Percentiles rank a stretch among this genome's conserved stretches.
These are phyloP conservation scores for Jacaranda copaia DNA, from an alignment of 257 asterid species.

Conservation along the genomic window DNA sequence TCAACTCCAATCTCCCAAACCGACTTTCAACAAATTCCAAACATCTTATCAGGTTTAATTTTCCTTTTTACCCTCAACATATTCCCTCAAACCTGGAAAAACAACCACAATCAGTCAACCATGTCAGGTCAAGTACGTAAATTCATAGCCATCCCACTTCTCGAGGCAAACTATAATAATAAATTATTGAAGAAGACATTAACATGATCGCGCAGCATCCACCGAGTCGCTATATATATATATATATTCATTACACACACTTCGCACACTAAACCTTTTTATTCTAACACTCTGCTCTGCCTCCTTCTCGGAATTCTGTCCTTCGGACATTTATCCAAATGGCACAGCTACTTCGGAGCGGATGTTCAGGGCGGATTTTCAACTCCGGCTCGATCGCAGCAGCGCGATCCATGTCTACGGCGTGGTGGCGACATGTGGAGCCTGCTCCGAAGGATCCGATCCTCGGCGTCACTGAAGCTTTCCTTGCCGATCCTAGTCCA, in stretches of 20 bases:
- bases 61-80: not conserved
- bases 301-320: constrained; percentile 14
- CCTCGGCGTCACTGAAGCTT: constrained; percentile 98
- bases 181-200: not conserved
- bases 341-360: constrained; percentile 63
- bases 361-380: constrained; percentile 44
- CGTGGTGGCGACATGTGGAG: constrained; percentile 92
- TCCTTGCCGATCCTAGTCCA: constrained; percentile 86
- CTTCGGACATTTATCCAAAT: constrained; percentile 32
- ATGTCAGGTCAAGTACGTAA: constrained; percentile 18
- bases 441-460: constrained; percentile 98
- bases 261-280: not conserved
- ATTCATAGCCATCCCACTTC: not conserved
- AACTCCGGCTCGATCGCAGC: constrained; percentile 48
- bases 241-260: not conserved
- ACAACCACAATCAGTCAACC: not conserved
- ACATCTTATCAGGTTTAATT: not conserved
- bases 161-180: not conserved
- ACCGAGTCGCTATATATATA: constrained; percentile 1
- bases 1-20: too few relatives aligned
- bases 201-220: constrained; percentile 5
- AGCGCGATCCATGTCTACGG: constrained; percentile 69
- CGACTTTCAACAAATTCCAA: too few relatives aligned
- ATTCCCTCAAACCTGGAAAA: too few relatives aligned
- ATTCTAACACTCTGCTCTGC: not conserved